Base-by-base conservation (phyloP, 169 alveolate genomes). In the Babesia bigemina region DNA sequence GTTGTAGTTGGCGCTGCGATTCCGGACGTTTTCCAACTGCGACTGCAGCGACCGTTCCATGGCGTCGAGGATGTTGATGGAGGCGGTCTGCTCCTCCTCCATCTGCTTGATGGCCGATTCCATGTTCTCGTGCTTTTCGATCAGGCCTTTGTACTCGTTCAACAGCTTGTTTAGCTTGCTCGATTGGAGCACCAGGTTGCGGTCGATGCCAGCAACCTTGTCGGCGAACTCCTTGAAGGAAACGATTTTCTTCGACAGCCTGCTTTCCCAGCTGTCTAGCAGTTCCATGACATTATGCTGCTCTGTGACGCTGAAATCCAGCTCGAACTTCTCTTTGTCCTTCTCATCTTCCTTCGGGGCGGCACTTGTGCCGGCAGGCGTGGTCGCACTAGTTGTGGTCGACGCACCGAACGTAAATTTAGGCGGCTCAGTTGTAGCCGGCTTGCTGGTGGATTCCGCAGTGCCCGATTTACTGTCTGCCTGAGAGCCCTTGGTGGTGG, bases 81-180 rank as follows among this genome's bases (percentile, higher is more conserved):
- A 81, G 47, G 59, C 28, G 50, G 62, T 49, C 86, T 82, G 89
- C 50, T 82, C 89, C 66, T 82, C 85, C 56, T 82, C 89, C 61
- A 82, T 73, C 21, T 53, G 62, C 48, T 82, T 71, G 14, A 82
- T 82, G 36, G 52, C 61, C 52, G 67, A 19, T 47, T 82, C 85
- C 85, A 82, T 73, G 53, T 82, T 71, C 50, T 82, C 69, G 39
- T 73, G 85, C 49, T 69, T 82, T 76, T 82, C 89, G 39, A 65
- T 42, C 11, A 82, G 74, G 1, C 53, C 33, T 26, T 71, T 73
- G 60, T 82, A 74, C 45, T 61, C 78, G 17, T 47, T 73, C 50
- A 82, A 22, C 45, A 82, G 69, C 58, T 58, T 36, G 49, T 82
- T 71, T 29, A 82, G 62, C 67, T 82, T 74, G 53, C 47, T 66